Conservation (phyloP, 345 rosid species). For the Hypericum androsaemum region DNA sequence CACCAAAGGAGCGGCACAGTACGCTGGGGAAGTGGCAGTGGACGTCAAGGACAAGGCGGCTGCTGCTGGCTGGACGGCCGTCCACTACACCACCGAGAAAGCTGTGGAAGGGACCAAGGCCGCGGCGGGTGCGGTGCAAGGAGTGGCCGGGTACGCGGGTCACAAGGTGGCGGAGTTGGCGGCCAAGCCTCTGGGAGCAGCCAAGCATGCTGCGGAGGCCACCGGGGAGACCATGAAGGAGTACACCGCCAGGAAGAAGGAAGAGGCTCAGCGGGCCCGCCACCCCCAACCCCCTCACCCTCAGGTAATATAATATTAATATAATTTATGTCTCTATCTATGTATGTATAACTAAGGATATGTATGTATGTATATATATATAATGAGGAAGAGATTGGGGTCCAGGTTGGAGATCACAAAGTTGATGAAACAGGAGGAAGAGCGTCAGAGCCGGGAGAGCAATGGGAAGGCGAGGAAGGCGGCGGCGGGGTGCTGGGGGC, state of each 20-base stretch:
- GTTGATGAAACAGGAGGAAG: conserved; percentile 12
- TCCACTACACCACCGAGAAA: conserved; percentile 49
- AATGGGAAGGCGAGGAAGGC: not conserved
- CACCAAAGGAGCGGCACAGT: conserved; percentile 39
- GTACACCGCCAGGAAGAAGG: conserved; percentile 63
- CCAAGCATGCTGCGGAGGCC: conserved; percentile 39
- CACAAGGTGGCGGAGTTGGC: conserved; percentile 56
- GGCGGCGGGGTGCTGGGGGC: conserved; percentile 43
- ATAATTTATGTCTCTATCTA: too few relatives aligned
- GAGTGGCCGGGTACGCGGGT: conserved; percentile 37
- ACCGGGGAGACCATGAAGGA: conserved; percentile 50
- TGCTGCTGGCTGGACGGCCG: conserved; percentile 60
- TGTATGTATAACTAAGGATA: not conserved
- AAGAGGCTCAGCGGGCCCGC: conserved; percentile 40
- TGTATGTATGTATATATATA: not conserved
- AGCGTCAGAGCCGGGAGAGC: not conserved
- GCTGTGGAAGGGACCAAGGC: conserved; percentile 52
- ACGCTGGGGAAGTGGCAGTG: conserved; percentile 33
- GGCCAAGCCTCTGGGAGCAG: conserved; percentile 45
- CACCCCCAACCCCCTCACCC: conserved; percentile 17
- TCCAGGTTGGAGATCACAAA: conserved; percentile 14
- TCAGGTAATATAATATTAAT: too few relatives aligned
- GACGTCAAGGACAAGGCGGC: conserved; percentile 49
- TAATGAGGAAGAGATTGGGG: conserved; percentile 15
- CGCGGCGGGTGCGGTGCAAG: conserved; percentile 38